phyloP scores from a whole-genome alignment of 2,329 filamentous ascomycete species.

The Clarireedia monteithiana region DNA sequence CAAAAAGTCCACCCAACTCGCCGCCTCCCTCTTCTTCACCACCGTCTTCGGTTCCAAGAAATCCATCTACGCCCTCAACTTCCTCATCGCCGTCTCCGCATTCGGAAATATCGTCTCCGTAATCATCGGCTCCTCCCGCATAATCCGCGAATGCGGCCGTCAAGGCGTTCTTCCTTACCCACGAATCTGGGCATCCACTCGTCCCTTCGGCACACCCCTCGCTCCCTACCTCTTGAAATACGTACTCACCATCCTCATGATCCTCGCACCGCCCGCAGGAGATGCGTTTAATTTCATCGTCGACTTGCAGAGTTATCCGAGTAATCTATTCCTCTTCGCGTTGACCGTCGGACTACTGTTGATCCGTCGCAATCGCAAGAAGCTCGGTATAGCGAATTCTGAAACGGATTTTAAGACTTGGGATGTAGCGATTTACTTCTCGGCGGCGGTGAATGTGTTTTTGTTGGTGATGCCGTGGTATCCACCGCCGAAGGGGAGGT shows the following conservation, averaged over 20 bases:
- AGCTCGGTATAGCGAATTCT: constrained; percentile 36
- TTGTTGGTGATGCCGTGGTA: constrained; percentile 66
- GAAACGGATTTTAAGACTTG: constrained; percentile 41
- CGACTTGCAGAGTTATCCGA: constrained; percentile 50
- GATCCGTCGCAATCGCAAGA: constrained; percentile 46
- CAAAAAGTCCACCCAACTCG: constrained; percentile 41
- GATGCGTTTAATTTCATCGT: constrained; percentile 60
- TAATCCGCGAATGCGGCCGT: constrained; percentile 50
- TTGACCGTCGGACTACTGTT: constrained; percentile 51
- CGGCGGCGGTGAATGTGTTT: constrained; percentile 50
- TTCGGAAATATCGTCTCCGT: constrained; percentile 42
- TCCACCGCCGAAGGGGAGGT: constrained; percentile 51
- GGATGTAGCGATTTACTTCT: constrained; percentile 50
- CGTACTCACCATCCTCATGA: constrained; percentile 50
- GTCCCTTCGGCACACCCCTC: constrained; percentile 54
- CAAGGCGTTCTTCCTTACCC: constrained; percentile 11
- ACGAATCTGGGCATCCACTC: constrained; percentile 48
- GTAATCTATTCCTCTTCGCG: constrained; percentile 47
- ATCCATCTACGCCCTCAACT: constrained; percentile 38
- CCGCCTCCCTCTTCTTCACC: constrained; percentile 35
- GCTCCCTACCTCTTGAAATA: constrained; percentile 53
- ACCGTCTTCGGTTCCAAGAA: constrained; percentile 40
- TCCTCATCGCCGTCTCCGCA: constrained; percentile 40
- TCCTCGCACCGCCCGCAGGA: constrained; percentile 50
- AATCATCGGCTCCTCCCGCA: constrained; percentile 44